A percentile compares a stretch with the other conserved stretches of the same genome.
Evolutionary conservation across 768 basidiomycete species (phyloP).

Genomic region (Mycena galopus): DNA sequence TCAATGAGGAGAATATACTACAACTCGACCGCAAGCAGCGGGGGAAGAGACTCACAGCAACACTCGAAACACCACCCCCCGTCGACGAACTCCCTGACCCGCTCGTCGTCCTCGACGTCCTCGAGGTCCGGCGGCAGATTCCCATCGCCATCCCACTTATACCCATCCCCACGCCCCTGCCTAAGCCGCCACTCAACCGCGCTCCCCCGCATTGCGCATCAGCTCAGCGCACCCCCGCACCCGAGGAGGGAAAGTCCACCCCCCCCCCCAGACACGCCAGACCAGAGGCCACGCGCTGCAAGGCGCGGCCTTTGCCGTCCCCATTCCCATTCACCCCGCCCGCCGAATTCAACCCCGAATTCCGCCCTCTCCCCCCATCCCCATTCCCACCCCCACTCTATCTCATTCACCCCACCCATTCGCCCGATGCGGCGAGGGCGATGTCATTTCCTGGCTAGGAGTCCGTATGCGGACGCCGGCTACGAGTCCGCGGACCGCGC

Average conservation of each 20-base stretch:
- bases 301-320: slow-evolving; percentile 50
- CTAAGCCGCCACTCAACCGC: slow-evolving; percentile 42
- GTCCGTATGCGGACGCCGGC: too few species aligned
- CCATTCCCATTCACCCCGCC: slow-evolving; percentile 45
- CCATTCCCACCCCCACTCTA: slow-evolving; percentile 10
- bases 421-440: neutral
- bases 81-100: slow-evolving; percentile 60
- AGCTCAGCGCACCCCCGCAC: neutral
- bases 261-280: slow-evolving; percentile 59
- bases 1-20: neutral
- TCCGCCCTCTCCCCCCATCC: slow-evolving; percentile 37
- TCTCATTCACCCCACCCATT: neutral
- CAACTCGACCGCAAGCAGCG: neutral
- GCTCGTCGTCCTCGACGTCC: slow-evolving; percentile 53
- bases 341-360: too few species aligned
- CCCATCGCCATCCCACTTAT: slow-evolving; percentile 67
- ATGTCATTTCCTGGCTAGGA: too few species aligned
- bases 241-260: slow-evolving; percentile 31
- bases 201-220: slow-evolving; percentile 29
- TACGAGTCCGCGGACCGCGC: too few species aligned
- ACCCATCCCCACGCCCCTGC: too few species aligned
- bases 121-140: slow-evolving; percentile 63
- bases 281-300: slow-evolving; percentile 79
- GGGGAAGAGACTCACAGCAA: slow-evolving; percentile 67
- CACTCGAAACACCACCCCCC: slow-evolving; percentile 83